phyloP scores from a whole-genome alignment of 495 filamentous ascomycete species.

The Penicillium egyptiacum region DNA sequence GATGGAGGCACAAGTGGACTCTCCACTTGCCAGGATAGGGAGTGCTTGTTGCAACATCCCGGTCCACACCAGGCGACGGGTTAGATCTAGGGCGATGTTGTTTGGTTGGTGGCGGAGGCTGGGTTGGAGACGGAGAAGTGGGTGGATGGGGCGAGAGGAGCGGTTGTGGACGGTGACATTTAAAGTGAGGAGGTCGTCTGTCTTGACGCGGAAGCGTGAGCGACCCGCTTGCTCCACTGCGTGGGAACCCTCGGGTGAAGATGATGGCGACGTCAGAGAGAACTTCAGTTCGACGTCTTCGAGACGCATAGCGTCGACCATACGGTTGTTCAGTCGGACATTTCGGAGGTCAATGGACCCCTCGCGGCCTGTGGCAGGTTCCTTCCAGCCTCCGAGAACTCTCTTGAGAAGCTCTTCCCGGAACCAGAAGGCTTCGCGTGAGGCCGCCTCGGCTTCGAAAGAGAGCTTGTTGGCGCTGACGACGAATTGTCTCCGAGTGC shows the following conservation, averaged over 20 bases:
- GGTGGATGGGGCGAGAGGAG: slow-evolving; percentile 63
- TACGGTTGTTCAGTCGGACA: slow-evolving; percentile 69
- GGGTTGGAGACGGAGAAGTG: slow-evolving; percentile 75
- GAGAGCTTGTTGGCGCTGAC: slow-evolving; percentile 76
- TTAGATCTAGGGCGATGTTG: slow-evolving; percentile 76
- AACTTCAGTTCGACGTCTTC: slow-evolving; percentile 77
- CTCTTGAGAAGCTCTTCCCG: slow-evolving; percentile 76
- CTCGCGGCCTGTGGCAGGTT: slow-evolving; percentile 53
- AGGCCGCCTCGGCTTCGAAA: slow-evolving; percentile 73
- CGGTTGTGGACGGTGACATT: slow-evolving; percentile 70
- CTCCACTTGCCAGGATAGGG: slow-evolving; percentile 56
- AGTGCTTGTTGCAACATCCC: slow-evolving; percentile 77
- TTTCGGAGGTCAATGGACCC: slow-evolving; percentile 74
- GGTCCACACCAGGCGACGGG: slow-evolving; percentile 79
- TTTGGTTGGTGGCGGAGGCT: slow-evolving; percentile 70
- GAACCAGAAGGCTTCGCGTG: slow-evolving; percentile 89
- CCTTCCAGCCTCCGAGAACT: slow-evolving; percentile 70
- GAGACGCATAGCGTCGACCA: slow-evolving; percentile 80
- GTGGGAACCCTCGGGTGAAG: slow-evolving; percentile 18
- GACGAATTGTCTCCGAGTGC: slow-evolving; percentile 79
- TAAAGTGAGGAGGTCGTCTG: slow-evolving; percentile 71
- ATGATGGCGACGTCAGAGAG: slow-evolving; percentile 40
- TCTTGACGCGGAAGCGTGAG: slow-evolving; percentile 56
- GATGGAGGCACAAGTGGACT: slow-evolving; percentile 54
- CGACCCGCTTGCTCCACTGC: slow-evolving; percentile 44